Conservation (phyloP, 2,329 filamentous ascomycete genomes). For the Arthroderma sp. region DNA sequence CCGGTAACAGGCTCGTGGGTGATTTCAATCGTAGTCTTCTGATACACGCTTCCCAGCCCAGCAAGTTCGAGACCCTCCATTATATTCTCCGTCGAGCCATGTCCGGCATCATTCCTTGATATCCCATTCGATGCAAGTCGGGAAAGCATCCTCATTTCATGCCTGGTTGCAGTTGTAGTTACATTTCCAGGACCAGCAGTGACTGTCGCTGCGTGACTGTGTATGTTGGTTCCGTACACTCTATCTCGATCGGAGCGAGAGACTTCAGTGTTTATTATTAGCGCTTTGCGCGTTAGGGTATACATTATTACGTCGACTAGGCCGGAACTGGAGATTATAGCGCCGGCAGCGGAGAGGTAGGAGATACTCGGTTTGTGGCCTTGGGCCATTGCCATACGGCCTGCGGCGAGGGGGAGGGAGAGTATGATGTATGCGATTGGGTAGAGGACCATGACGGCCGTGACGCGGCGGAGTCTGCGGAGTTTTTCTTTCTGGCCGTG, state of each 20-base stretch:
- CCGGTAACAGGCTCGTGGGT: conserved; percentile 20
- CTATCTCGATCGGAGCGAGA: conserved; percentile 10
- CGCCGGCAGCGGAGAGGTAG: conserved; percentile 40
- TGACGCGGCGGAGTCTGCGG: conserved; percentile 29
- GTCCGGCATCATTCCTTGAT: conserved; percentile 18
- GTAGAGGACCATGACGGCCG: conserved; percentile 36
- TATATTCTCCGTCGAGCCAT: conserved; percentile 33
- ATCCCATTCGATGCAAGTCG: conserved; percentile 3
- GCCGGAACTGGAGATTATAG: conserved; percentile 46
- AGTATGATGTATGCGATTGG: conserved; percentile 44
- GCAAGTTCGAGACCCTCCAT: conserved; percentile 22
- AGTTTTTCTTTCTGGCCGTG: conserved; percentile 25
- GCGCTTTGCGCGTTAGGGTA: conserved; percentile 42
- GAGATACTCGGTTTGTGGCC: conserved; percentile 22
- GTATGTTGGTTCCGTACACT: conserved; percentile 15
- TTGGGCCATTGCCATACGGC: conserved; percentile 30
- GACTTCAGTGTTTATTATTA: conserved; percentile 38
- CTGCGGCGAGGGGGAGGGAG: conserved; percentile 49
- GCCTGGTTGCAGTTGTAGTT: neutral
- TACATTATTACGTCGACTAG: conserved; percentile 48
- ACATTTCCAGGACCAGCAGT: conserved; percentile 5
- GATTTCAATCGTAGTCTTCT: conserved; percentile 33
- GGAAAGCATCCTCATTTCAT: conserved; percentile 2
- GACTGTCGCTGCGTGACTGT: conserved; percentile 9
- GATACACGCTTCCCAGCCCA: conserved; percentile 29